Percentiles rank a stretch among this genome's conserved stretches.
These are phyloP conservation scores for Mycena capillaripes DNA, from an alignment of 768 basidiomycete species.

Conservation along the genomic window DNA sequence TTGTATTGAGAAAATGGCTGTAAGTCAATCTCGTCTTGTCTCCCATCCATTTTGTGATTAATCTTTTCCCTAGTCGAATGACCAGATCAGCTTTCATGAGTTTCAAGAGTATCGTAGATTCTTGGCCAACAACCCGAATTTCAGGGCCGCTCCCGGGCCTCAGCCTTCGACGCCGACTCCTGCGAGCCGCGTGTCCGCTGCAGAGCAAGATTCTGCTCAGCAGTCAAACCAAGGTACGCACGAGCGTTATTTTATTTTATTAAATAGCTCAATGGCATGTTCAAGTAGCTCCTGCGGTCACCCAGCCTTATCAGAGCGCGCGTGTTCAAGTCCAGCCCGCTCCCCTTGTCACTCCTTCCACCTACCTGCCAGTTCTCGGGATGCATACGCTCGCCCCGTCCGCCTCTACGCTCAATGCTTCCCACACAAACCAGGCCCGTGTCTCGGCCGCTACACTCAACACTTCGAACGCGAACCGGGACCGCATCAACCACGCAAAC, in stretches of 20 bases:
- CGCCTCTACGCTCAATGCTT: too few species aligned
- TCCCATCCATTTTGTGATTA: background rate
- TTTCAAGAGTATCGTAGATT: background rate
- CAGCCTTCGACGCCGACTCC: background rate
- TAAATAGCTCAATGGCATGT: background rate
- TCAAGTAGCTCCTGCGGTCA: background rate
- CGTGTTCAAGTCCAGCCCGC: background rate
- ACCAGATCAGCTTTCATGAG: background rate
- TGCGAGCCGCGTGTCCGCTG: background rate
- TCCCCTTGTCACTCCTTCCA: background rate
- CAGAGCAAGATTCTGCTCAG: background rate
- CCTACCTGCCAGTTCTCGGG: background rate
- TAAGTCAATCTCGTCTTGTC: background rate
- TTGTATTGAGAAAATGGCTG: background rate
- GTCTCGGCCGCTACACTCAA: background rate
- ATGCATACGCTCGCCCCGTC: background rate
- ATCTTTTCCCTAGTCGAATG: background rate
- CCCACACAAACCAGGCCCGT: too few species aligned
- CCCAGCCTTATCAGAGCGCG: background rate
- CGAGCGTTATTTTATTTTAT: background rate
- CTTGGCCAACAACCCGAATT: background rate
- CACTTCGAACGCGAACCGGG: background rate
- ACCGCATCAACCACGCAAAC: background rate
- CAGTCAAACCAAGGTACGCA: background rate
- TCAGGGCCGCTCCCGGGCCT: background rate